phyloP scores from a whole-genome alignment of 257 asterid species.

The Apocynum venetum region DNA sequence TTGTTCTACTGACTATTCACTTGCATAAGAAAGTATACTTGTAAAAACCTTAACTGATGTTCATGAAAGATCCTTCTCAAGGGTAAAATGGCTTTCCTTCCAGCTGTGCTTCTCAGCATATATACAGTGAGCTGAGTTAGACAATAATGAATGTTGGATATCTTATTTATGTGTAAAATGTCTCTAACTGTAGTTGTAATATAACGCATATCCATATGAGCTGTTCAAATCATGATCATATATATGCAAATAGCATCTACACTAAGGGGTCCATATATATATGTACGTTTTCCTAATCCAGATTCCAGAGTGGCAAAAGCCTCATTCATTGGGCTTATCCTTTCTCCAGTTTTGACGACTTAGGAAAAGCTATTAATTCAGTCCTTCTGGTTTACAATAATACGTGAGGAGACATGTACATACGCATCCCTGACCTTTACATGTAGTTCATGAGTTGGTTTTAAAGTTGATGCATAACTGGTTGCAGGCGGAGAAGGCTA shows the following conservation, averaged over 20 bases:
- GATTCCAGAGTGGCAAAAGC: not conserved
- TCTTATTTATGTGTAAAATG: not conserved
- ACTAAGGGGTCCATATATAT: not conserved
- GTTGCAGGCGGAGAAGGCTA: conserved; percentile 80
- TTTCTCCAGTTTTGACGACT: not conserved
- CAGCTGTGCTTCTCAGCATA: not conserved
- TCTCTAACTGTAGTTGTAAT: not conserved
- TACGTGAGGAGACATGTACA: not conserved
- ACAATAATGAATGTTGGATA: not conserved
- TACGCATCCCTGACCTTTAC: not conserved
- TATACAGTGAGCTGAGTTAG: not conserved
- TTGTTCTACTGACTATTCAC: conserved; percentile 6
- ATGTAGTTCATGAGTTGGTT: conserved; percentile 7
- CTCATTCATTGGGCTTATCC: not conserved
- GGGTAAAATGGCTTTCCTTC: conserved; percentile 5
- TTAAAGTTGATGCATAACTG: conserved; percentile 16
- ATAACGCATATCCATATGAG: not conserved
- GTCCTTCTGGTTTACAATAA: not conserved
- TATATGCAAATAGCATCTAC: not conserved
- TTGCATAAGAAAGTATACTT: not conserved
- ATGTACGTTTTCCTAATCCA: not conserved
- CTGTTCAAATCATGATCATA: not conserved
- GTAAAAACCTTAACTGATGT: not conserved
- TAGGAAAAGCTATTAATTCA: not conserved
- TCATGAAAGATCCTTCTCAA: not conserved